phyloP scores from a whole-genome alignment of 352 stramenopile species.

The Phytophthora megakarya region DNA sequence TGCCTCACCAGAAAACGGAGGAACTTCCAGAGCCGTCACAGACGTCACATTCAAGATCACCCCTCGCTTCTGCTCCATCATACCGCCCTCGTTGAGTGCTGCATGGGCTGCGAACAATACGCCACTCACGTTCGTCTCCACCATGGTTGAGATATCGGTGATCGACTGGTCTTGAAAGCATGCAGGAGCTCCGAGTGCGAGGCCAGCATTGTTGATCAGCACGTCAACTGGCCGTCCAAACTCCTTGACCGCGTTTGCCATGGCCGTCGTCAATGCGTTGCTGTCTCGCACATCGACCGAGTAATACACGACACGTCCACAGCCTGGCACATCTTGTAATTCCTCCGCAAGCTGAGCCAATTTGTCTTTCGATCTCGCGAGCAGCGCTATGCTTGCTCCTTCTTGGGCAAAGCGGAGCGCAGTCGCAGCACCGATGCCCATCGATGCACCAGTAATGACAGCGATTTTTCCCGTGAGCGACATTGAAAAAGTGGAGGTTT shows the following conservation, averaged over 20 bases:
- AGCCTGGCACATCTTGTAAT: slow-evolving; percentile 10
- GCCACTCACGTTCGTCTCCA: slow-evolving; percentile 34
- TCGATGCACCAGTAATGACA: slow-evolving; percentile 37
- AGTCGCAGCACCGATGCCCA: slow-evolving; percentile 36
- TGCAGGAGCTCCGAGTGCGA: slow-evolving; percentile 28
- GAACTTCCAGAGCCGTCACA: slow-evolving; percentile 32
- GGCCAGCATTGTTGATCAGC: slow-evolving; percentile 37
- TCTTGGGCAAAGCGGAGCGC: slow-evolving; percentile 21
- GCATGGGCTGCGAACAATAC: slow-evolving; percentile 32
- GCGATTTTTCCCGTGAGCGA: slow-evolving; percentile 26
- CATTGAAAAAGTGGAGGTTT: slow-evolving; percentile 14
- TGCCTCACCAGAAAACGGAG: slow-evolving; percentile 32
- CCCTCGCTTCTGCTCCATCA: slow-evolving; percentile 26
- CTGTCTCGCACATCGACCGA: slow-evolving; percentile 26
- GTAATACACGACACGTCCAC: slow-evolving; percentile 12
- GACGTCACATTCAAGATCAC: slow-evolving; percentile 39
- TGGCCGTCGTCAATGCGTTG: slow-evolving; percentile 15
- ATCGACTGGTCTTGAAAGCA: slow-evolving; percentile 35
- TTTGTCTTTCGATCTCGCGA: slow-evolving; percentile 35
- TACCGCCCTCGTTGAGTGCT: slow-evolving; percentile 31
- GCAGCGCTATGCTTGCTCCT: slow-evolving; percentile 23
- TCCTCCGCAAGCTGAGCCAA: slow-evolving; percentile 17
- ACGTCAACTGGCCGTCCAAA: slow-evolving; percentile 28
- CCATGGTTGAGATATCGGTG: slow-evolving; percentile 32
- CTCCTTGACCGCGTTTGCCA: slow-evolving; percentile 16